phyloP scores from a whole-genome alignment of 352 stramenopile genomes.

The Aphanomyces invadans region DNA sequence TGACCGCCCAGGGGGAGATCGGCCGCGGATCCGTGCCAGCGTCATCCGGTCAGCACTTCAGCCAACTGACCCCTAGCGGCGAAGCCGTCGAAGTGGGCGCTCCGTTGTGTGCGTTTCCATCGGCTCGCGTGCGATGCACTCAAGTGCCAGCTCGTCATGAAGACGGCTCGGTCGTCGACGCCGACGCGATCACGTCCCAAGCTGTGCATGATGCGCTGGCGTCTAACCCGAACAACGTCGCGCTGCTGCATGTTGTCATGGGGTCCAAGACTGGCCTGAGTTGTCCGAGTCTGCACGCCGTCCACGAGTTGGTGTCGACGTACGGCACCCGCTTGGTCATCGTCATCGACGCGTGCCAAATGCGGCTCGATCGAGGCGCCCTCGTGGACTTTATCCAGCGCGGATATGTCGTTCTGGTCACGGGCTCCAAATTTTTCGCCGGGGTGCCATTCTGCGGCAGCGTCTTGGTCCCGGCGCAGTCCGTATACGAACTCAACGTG shows the following conservation, averaged over 20 bases:
- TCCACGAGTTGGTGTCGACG: conserved; percentile 41
- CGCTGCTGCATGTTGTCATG: conserved; percentile 79
- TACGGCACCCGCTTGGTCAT: conserved; percentile 71
- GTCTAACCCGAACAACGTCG: conserved; percentile 46
- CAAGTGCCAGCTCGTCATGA: conserved; percentile 52
- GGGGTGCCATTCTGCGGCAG: conserved; percentile 80
- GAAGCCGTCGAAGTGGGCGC: conserved; percentile 38
- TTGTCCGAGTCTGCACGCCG: conserved; percentile 58
- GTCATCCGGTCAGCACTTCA: conserved; percentile 74
- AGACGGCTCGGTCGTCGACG: conserved; percentile 44
- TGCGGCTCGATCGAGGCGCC: conserved; percentile 54
- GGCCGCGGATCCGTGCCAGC: conserved; percentile 68
- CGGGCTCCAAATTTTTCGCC: conserved; percentile 84
- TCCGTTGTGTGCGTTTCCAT: conserved; percentile 49
- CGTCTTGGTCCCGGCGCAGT: conserved; percentile 69
- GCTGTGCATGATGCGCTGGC: conserved; percentile 46
- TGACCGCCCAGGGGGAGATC: conserved; percentile 77
- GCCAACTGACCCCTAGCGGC: conserved; percentile 63
- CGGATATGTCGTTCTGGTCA: conserved; percentile 71
- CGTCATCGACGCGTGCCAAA: conserved; percentile 82
- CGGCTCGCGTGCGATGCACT: conserved; percentile 52
- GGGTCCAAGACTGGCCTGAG: conserved; percentile 81
- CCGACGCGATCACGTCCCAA: conserved; percentile 42
- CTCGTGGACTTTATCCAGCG: conserved; percentile 56
- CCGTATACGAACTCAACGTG: conserved; percentile 65